Percentiles rank a stretch among this genome's conserved stretches.
Evolutionary conservation across 192 early-diverging fungal genomes (phyloP).

Genomic region (Rhizophagus sp.): DNA sequence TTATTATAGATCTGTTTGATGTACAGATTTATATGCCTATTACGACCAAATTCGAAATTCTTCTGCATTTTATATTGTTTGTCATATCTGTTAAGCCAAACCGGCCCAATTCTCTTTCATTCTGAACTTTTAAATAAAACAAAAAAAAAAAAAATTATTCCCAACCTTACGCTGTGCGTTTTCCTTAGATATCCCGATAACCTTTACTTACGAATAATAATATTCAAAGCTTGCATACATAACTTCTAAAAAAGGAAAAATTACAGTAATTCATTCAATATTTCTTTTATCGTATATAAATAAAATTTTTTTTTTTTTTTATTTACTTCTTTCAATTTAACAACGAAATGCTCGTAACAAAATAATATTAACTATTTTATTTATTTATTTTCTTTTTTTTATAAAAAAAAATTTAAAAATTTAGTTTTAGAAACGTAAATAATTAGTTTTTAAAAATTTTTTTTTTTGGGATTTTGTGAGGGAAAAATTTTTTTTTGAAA

Average conservation of each 20-base stretch:
- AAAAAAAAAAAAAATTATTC: not conserved
- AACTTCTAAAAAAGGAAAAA: not conserved
- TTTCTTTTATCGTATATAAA: too few relatives aligned
- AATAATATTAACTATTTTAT: too few relatives aligned
- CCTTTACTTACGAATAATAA: not conserved
- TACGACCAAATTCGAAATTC: not conserved
- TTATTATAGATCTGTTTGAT: not conserved
- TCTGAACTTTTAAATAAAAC: not conserved
- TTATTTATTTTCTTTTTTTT: too few relatives aligned
- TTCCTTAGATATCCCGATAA: not conserved
- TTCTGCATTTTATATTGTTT: not conserved
- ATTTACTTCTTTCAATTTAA: too few relatives aligned
- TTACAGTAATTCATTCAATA: too few relatives aligned
- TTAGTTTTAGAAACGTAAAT: not conserved
- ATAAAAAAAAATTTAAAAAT: too few relatives aligned
- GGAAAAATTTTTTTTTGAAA: too few relatives aligned
- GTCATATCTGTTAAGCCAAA: not conserved
- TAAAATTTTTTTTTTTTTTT: too few relatives aligned
- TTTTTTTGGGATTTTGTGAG: not conserved
- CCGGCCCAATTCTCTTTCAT: not conserved
- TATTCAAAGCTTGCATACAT: not conserved
- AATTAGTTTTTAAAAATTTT: not conserved
- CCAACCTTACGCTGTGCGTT: not conserved
- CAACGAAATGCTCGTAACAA: too few relatives aligned
- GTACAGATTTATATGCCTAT: not conserved